Evolutionary conservation across 768 basidiomycete species (phyloP).

Genomic region (Agrocybe praecox): DNA sequence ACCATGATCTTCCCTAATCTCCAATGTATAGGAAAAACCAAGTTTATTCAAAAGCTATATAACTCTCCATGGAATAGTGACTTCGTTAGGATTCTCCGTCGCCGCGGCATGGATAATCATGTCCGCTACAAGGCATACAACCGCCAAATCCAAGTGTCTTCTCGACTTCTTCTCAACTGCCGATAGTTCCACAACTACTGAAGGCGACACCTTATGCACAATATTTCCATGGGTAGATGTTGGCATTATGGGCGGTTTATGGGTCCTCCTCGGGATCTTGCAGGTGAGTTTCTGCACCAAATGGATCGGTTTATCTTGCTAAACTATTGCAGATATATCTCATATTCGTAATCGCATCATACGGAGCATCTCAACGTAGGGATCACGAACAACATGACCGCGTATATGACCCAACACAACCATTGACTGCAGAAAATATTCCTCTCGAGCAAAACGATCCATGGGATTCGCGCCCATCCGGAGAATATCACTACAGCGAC

Average conservation of each 20-base stretch:
- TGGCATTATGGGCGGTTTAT: slow-evolving; percentile 89
- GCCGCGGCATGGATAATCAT: slow-evolving; percentile 82
- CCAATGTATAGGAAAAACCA: slow-evolving; percentile 59
- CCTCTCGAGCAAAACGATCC: slow-evolving; percentile 68
- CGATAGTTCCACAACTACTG: slow-evolving; percentile 35
- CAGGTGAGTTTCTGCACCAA: slow-evolving; percentile 54
- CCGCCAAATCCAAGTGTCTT: slow-evolving; percentile 70
- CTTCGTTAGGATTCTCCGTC: slow-evolving; percentile 67
- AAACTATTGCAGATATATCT: slow-evolving; percentile 45
- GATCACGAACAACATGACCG: slow-evolving; percentile 83
- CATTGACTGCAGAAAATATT: slow-evolving; percentile 56
- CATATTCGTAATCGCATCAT: slow-evolving; percentile 52
- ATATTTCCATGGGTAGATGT: slow-evolving; percentile 93
- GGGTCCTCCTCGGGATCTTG: slow-evolving; percentile 76
- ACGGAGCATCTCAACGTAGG: slow-evolving; percentile 70
- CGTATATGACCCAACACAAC: slow-evolving; percentile 60
- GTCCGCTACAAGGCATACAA: slow-evolving; percentile 75
- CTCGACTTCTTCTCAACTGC: slow-evolving; percentile 55
- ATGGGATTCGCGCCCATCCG: slow-evolving; percentile 70
- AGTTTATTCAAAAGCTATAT: slow-evolving; percentile 69
- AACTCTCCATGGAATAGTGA: slow-evolving; percentile 59
- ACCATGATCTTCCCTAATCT: background rate
- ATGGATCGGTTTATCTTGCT: background rate
- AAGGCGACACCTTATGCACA: slow-evolving; percentile 78
- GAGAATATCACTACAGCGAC: slow-evolving; percentile 29